phyloP scores from a whole-genome alignment of 305 asterid genomes.

The Fraxinus nigra region DNA sequence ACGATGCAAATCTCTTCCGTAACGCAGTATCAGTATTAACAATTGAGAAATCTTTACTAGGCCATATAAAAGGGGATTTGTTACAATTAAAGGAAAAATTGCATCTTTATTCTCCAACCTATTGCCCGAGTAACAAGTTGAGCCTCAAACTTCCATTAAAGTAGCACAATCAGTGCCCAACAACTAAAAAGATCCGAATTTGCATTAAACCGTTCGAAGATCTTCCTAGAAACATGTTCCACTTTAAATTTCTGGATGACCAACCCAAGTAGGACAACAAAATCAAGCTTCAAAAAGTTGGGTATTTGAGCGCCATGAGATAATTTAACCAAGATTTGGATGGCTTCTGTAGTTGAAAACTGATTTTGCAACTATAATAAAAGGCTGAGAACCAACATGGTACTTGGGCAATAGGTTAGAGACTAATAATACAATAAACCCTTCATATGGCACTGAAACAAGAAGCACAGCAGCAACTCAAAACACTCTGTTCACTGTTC shows the following conservation, averaged over 20 bases:
- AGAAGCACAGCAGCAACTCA: slow-evolving; percentile 6
- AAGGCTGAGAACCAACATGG: background rate
- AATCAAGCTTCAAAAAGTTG: background rate
- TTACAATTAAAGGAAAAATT: background rate
- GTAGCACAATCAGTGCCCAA: background rate
- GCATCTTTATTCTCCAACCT: background rate
- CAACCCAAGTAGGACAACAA: background rate
- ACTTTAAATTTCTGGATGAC: background rate
- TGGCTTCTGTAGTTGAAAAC: background rate
- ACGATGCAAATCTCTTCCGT: background rate
- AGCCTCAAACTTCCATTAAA: background rate
- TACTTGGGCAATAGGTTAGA: background rate
- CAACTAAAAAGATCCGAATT: background rate
- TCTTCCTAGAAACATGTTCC: background rate
- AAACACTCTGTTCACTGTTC: slow-evolving; percentile 1
- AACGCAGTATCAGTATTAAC: slow-evolving; percentile 3
- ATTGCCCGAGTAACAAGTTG: background rate
- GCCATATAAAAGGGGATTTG: background rate
- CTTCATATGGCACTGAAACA: background rate
- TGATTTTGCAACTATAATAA: background rate
- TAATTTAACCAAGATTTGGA: background rate
- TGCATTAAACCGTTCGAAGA: background rate
- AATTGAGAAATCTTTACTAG: slow-evolving; percentile 3
- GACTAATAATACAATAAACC: background rate
- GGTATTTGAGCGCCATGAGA: background rate